Evolutionary conservation across 1,284 basidiomycete species (phyloP).

Genomic region (Microbotryum saponariae): DNA sequence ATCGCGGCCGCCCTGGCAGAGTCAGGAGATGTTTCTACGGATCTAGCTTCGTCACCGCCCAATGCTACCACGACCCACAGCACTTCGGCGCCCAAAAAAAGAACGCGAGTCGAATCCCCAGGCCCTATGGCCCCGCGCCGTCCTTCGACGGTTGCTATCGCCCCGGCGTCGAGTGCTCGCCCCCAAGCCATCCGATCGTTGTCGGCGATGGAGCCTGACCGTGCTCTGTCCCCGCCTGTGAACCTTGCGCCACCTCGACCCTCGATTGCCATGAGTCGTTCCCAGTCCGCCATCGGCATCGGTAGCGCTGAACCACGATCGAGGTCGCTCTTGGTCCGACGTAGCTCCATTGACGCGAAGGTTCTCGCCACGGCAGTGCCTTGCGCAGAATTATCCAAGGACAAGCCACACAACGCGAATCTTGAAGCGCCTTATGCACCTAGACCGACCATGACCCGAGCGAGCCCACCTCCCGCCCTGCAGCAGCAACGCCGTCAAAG

Average conservation of each 20-base stretch:
- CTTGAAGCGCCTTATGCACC: not conserved
- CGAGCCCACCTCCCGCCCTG: constrained; percentile 3
- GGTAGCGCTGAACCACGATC: too few species aligned
- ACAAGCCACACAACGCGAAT: not conserved
- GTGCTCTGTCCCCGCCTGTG: too few species aligned
- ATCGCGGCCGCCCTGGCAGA: not conserved
- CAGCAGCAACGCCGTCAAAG: not conserved
- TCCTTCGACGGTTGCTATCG: not conserved
- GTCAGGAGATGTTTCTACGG: too few species aligned
- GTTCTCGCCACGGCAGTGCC: too few species aligned
- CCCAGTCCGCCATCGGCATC: too few species aligned
- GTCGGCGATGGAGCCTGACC: too few species aligned
- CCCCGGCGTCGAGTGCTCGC: not conserved
- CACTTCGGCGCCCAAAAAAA: not conserved
- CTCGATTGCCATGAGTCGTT: too few species aligned
- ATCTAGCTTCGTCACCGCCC: too few species aligned
- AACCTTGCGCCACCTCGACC: too few species aligned
- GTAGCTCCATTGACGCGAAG: too few species aligned
- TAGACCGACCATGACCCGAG: not conserved
- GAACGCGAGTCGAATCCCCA: not conserved
- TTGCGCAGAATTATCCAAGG: not conserved
- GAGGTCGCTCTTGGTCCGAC: too few species aligned
- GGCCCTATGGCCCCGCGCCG: not conserved
- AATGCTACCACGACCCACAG: not conserved
- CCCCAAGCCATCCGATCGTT: too few species aligned